Evolutionary conservation across 768 basidiomycete genomes (phyloP), one percentile per base, ranked within the genome.

Genomic region (Leccinellum albellum): DNA sequence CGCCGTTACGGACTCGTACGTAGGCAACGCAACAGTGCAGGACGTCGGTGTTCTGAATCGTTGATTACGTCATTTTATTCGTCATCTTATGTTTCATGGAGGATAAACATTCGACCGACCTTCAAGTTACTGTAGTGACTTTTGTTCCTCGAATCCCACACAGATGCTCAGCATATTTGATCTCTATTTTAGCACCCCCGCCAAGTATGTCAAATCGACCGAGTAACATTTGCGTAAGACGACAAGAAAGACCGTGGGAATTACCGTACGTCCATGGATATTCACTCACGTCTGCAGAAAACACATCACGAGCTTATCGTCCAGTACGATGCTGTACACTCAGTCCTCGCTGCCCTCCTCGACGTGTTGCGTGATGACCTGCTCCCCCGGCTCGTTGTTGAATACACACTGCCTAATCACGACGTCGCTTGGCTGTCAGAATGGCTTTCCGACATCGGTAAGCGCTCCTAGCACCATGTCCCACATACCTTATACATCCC

Each of bases 401-500:
- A 89, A 66, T 76, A 86, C 28, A 74, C 75, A 37, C 76, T 87
- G 47, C 69, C 74, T 58, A 72, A 74, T 50, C 73, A 75, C 15
- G 78, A 79, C 57, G 70, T 74, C 56, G 73, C 76, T 59, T 82
- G 81, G 81, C 80, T 82, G 26, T 75, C 69, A 35, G 79, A 82
- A 66, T 91, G 86, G 87, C 70, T 89, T 31, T 72, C 76, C 29
- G 88, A 91, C 75, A 80, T 79, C 47, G 74, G 88, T 89, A 75
- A 65, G 82, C 31, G 76, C 49, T 14, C 42, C 17, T 15, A 23
- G n/a, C n/a, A n/a, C n/a, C n/a, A 23, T 28, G 23, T 23, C 6
- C n/a, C 3, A 1, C 3, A 24, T 21, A 10, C 28, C 24, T 21
- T 14, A 24, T 28, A 13, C 23, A 51, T 28, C 20, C 10, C 33